These are phyloP conservation scores for Dipodascus geniculatus DNA, from an alignment of 805 yeast genomes.

Conservation along the genomic window DNA sequence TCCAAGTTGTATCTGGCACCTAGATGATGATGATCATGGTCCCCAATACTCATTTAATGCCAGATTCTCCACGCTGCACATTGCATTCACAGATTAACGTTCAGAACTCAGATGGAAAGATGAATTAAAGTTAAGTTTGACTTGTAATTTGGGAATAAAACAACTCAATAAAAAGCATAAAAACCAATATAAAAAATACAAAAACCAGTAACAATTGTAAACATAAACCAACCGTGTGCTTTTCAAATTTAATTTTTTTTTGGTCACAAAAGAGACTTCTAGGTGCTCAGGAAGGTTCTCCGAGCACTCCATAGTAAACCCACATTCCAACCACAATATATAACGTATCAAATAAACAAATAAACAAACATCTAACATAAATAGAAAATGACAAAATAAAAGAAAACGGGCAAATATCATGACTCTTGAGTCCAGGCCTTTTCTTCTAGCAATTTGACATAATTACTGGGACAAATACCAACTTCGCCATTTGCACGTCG, in stretches of 20 bases:
- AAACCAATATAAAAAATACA: neutral
- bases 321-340: neutral
- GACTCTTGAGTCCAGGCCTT: neutral
- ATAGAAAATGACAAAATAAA: neutral
- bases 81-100: neutral
- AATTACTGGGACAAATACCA: slow-evolving; percentile 94
- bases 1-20: too few species aligned
- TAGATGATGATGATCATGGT: too few species aligned
- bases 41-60: neutral
- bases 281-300: neutral
- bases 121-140: too few species aligned
- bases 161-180: neutral
- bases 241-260: too few species aligned
- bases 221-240: neutral
- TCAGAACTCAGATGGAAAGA: neutral
- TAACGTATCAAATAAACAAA: too few species aligned
- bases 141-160: too few species aligned
- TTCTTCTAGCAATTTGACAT: slow-evolving; percentile 50
- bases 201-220: neutral
- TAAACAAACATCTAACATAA: too few species aligned
- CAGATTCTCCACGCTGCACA: neutral
- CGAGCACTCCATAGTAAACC: neutral
- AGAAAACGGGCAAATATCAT: neutral
- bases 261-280: too few species aligned
- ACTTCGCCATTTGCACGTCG: slow-evolving; percentile 80